Conservation (phyloP, 495 filamentous ascomycete genomes). For the Xeromyces bisporus region DNA sequence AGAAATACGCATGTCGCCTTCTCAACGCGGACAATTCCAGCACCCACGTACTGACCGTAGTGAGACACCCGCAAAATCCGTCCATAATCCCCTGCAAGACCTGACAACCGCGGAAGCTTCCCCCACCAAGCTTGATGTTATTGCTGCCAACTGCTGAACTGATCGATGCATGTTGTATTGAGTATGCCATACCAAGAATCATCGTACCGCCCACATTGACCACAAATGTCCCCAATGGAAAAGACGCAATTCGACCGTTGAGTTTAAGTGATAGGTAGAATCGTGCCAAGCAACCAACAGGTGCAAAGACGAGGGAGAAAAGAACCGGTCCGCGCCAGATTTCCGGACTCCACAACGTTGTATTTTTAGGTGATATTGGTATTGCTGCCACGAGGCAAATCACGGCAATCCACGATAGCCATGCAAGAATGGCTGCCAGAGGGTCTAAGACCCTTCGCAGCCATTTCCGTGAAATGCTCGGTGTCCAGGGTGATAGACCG, state of each 20-base stretch:
- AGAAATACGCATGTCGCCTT: constrained; percentile 49
- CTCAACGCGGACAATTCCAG: constrained; percentile 45
- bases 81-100: constrained; percentile 62
- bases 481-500: constrained; percentile 28
- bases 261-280: constrained; percentile 49
- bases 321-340: constrained; percentile 51
- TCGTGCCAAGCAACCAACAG: constrained; percentile 47
- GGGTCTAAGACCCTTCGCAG: constrained; percentile 40
- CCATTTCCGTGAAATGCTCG: constrained; percentile 31
- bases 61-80: constrained; percentile 75
- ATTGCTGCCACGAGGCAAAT: constrained; percentile 47
- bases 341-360: constrained; percentile 16
- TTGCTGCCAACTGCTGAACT: constrained; percentile 1
- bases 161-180: neutral
- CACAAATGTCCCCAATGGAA: constrained; percentile 64
- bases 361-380: constrained; percentile 33
- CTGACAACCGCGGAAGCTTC: constrained; percentile 34
- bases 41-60: constrained; percentile 77
- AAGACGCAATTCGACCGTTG: constrained; percentile 33
- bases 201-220: constrained; percentile 58
- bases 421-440: constrained; percentile 35
- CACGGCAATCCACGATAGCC: constrained; percentile 50
- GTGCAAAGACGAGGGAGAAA: constrained; percentile 60
- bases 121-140: neutral
- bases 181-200: constrained; percentile 30